A percentile compares a stretch with the other conserved stretches of the same genome.
Conservation (phyloP, 2,329 filamentous ascomycete species). For the Clarireedia hainanense region DNA sequence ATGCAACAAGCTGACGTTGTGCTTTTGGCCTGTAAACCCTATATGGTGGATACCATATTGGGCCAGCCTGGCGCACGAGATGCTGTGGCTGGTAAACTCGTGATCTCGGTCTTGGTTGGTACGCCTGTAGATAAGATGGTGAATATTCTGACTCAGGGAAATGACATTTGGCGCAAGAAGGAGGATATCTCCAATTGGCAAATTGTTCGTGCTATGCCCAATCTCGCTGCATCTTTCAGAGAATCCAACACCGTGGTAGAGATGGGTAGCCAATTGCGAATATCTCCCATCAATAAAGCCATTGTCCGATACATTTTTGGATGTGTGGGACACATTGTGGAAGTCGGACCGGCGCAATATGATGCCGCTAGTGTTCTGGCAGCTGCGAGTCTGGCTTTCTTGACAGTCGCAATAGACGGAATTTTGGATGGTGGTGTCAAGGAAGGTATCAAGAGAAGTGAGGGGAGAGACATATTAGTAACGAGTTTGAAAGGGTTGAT, state of each 20-base stretch:
- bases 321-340: slow-evolving; percentile 62
- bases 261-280: background rate
- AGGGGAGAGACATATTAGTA: slow-evolving; percentile 69
- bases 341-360: slow-evolving; percentile 60
- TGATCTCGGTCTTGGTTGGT: slow-evolving; percentile 77
- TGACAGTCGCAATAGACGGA: slow-evolving; percentile 66
- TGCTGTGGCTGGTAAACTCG: slow-evolving; percentile 69
- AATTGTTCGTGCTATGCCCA: slow-evolving; percentile 76
- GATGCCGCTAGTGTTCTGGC: slow-evolving; percentile 67
- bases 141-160: slow-evolving; percentile 47
- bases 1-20: slow-evolving; percentile 65
- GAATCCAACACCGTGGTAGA: slow-evolving; percentile 75
- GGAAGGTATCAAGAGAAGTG: slow-evolving; percentile 65
- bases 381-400: slow-evolving; percentile 68
- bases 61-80: slow-evolving; percentile 58
- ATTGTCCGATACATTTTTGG: slow-evolving; percentile 72
- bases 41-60: slow-evolving; percentile 63
- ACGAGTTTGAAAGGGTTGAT: slow-evolving; percentile 57
- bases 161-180: slow-evolving; percentile 20
- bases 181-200: slow-evolving; percentile 34
- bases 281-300: slow-evolving; percentile 1
- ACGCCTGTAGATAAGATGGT: slow-evolving; percentile 60
- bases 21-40: slow-evolving; percentile 74
- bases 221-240: slow-evolving; percentile 70
- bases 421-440: slow-evolving; percentile 71